A percentile compares a stretch with the other conserved stretches of the same genome.
Conservation (phyloP, 1,139 yeast species). For the Saccharomyces hybrid region DNA sequence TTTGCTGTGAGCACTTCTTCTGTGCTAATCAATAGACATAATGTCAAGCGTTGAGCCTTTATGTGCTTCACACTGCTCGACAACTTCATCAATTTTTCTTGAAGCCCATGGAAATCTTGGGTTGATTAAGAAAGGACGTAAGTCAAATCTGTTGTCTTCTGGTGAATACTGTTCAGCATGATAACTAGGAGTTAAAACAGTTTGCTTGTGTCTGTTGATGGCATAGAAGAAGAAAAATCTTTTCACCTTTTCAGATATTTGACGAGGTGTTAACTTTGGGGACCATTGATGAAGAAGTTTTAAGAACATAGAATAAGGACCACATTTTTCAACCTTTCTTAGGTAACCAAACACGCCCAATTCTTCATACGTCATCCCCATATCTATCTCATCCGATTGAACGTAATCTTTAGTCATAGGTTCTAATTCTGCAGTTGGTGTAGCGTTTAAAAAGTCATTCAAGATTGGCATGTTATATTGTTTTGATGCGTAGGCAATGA, state of each 20-base stretch:
- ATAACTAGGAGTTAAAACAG: constrained; percentile 91
- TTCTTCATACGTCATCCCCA: constrained; percentile 98
- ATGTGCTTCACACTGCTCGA: constrained; percentile 42
- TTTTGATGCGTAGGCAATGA: constrained; percentile 69
- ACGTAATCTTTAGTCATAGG: constrained; percentile 89
- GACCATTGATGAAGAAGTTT: constrained; percentile 91
- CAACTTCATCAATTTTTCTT: constrained; percentile 75
- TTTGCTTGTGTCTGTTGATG: constrained; percentile 91
- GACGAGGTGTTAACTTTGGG: constrained; percentile 68
- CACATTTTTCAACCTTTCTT: constrained; percentile 88
- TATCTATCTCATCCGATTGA: constrained; percentile 93
- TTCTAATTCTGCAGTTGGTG: constrained; percentile 96
- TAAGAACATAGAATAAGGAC: constrained; percentile 91
- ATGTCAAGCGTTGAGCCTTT: constrained; percentile 31
- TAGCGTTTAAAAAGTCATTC: constrained; percentile 71
- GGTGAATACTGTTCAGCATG: constrained; percentile 98
- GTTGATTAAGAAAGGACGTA: constrained; percentile 85
- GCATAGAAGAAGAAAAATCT: constrained; percentile 90
- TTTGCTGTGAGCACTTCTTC: neutral
- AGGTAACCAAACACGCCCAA: constrained; percentile 84
- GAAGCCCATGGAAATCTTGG: constrained; percentile 92
- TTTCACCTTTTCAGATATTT: constrained; percentile 88
- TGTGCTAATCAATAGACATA: constrained; percentile 38
- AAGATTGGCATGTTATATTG: constrained; percentile 71
- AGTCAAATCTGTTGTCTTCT: constrained; percentile 91